A percentile compares a stretch with the other conserved stretches of the same genome.
Evolutionary conservation across 371 early-diverging fungal genomes (phyloP).

Genomic region (Mucor velutinosus): DNA sequence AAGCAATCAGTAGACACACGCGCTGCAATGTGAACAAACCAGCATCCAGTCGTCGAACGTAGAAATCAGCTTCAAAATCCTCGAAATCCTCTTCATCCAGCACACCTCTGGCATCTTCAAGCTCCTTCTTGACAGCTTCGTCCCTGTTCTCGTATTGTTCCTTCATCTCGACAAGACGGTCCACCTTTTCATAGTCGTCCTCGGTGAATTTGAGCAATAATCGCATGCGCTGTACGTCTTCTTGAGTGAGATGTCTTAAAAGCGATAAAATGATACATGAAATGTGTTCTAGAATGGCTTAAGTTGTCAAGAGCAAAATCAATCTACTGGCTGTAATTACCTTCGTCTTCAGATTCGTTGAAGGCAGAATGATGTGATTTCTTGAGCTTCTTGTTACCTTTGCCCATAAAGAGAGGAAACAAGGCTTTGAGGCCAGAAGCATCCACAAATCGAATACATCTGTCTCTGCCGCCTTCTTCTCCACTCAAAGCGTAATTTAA

Average conservation of each 20-base stretch:
- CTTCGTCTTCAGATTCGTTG: constrained; percentile 77
- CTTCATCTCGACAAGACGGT: constrained; percentile 76
- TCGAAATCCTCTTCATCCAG: constrained; percentile 53
- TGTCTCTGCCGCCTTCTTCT: constrained; percentile 53
- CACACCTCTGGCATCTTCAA: constrained; percentile 48
- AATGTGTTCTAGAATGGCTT: constrained; percentile 66
- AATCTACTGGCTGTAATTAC: constrained; percentile 19
- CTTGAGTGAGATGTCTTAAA: constrained; percentile 59
- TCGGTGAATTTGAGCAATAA: constrained; percentile 85
- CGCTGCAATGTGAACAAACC: constrained; percentile 87
- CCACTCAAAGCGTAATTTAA: constrained; percentile 82
- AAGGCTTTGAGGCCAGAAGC: constrained; percentile 77
- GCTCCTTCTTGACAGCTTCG: constrained; percentile 45
- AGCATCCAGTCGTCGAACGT: constrained; percentile 70
- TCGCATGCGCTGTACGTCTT: constrained; percentile 69
- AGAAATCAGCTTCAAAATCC: constrained; percentile 60
- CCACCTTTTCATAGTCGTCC: constrained; percentile 76
- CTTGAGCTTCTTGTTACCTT: constrained; percentile 71
- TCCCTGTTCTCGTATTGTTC: constrained; percentile 69
- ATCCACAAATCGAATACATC: constrained; percentile 76
- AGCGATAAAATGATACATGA: constrained; percentile 82
- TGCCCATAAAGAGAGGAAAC: constrained; percentile 80
- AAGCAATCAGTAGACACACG: constrained; percentile 68
- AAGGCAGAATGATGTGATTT: constrained; percentile 64
- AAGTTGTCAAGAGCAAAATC: not conserved